These are phyloP conservation scores for Lithohypha guttulata DNA, from an alignment of 2,329 filamentous ascomycete genomes.

Conservation along the genomic window DNA sequence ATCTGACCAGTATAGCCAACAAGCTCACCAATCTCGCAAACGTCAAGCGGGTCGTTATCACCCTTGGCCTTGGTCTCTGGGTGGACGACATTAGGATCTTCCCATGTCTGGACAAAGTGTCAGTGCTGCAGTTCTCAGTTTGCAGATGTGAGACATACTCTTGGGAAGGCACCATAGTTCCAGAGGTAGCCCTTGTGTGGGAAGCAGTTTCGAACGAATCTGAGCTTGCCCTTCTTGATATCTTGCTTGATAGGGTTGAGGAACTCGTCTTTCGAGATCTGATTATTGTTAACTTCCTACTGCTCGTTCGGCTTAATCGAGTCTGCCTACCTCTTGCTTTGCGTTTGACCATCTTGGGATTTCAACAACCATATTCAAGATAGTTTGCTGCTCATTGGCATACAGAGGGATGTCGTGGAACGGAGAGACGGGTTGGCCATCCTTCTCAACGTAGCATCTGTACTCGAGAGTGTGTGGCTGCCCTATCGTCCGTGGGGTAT, in stretches of 20 bases:
- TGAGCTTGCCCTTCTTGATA: conserved; percentile 98
- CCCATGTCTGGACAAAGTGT: conserved; percentile 67
- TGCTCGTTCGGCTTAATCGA: conserved; percentile 11
- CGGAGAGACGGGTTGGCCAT: conserved; percentile 84
- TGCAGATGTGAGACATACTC: conserved; percentile 46
- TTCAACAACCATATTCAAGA: conserved; percentile 99
- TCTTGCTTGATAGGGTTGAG: conserved; percentile 99
- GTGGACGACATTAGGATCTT: conserved; percentile 91
- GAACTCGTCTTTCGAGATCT: conserved; percentile 98
- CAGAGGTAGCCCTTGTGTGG: conserved; percentile 99
- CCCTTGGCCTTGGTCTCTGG: conserved; percentile 99
- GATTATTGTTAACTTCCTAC: conserved; percentile 13
- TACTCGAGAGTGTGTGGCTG: conserved; percentile 90
- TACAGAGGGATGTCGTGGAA: conserved; percentile 99
- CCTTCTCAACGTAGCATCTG: conserved; percentile 95
- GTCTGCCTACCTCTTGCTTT: conserved; percentile 82
- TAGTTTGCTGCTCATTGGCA: conserved; percentile 87
- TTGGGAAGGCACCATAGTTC: conserved; percentile 99
- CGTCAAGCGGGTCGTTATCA: conserved; percentile 97
- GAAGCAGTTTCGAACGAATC: conserved; percentile 99
- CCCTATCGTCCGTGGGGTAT: conserved; percentile 75
- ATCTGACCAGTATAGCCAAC: conserved; percentile 92
- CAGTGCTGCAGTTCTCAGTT: conserved; percentile 1
- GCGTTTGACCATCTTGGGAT: conserved; percentile 99
- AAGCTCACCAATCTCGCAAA: conserved; percentile 98